These are phyloP conservation scores for Phytopythium montanum DNA, from an alignment of 352 stramenopile species.

Conservation along the genomic window DNA sequence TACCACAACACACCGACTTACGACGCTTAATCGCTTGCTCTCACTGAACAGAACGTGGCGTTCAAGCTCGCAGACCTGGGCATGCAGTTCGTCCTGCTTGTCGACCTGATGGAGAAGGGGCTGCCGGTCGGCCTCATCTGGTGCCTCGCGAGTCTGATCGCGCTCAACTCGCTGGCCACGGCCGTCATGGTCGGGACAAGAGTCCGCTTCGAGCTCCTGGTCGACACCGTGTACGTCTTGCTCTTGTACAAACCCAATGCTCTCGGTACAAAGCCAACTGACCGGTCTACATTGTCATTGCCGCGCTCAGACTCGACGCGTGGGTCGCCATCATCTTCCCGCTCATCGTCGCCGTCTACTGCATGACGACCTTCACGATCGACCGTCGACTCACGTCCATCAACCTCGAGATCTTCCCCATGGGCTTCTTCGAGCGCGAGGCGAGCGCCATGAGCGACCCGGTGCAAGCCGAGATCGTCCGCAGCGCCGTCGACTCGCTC, in stretches of 20 bases:
- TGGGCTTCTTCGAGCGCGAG: constrained; percentile 22
- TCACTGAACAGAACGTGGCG: not conserved
- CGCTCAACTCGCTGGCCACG: not conserved
- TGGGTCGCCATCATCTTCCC: constrained; percentile 29
- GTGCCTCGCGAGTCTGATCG: not conserved
- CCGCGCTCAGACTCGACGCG: constrained; percentile 24
- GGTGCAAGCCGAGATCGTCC: constrained; percentile 19
- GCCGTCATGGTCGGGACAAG: not conserved
- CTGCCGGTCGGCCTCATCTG: constrained; percentile 7
- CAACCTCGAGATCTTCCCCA: constrained; percentile 28
- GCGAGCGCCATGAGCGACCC: constrained; percentile 24
- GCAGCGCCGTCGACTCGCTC: constrained; percentile 26
- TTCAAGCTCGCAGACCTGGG: constrained; percentile 5
- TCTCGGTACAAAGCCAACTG: not conserved
- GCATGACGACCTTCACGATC: constrained; percentile 27
- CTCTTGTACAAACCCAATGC: not conserved
- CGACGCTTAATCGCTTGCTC: not conserved
- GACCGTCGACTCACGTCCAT: constrained; percentile 23
- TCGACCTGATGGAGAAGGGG: constrained; percentile 12
- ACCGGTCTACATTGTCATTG: not conserved
- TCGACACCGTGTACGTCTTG: constrained; percentile 15
- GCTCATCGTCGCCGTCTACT: constrained; percentile 27
- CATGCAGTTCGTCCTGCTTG: constrained; percentile 7
- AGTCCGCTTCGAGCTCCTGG: constrained; percentile 7
- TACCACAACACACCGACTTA: not conserved